Conservation (phyloP, 1,284 basidiomycete genomes). For the Moesziomyces parantarcticus region DNA sequence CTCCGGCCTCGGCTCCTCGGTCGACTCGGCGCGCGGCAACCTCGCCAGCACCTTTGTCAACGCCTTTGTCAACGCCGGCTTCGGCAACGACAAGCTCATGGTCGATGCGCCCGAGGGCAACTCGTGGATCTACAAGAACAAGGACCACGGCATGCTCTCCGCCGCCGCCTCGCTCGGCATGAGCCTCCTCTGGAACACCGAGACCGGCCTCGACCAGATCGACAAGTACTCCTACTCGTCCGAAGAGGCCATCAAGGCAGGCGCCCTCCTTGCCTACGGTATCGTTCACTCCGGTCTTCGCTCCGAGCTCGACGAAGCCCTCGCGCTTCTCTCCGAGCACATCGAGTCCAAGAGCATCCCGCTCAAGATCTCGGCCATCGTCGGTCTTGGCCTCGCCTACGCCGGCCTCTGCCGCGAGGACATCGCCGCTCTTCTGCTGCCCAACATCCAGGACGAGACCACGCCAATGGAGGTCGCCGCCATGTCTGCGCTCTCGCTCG, state of each 20-base stretch:
- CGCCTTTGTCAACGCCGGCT: slow-evolving; percentile 98
- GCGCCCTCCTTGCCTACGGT: slow-evolving; percentile 93
- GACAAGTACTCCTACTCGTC: slow-evolving; percentile 98
- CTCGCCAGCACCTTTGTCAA: slow-evolving; percentile 98
- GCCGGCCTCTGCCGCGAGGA: slow-evolving; percentile 92
- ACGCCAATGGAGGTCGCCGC: slow-evolving; percentile 87
- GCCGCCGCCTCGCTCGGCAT: slow-evolving; percentile 94
- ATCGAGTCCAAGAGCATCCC: slow-evolving; percentile 86
- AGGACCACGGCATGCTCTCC: slow-evolving; percentile 98
- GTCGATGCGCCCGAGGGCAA: slow-evolving; percentile 93
- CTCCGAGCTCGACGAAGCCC: slow-evolving; percentile 91
- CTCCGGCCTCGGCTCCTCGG: slow-evolving; percentile 69
- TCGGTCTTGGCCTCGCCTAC: slow-evolving; percentile 82
- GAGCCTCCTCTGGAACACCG: slow-evolving; percentile 95
- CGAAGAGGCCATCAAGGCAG: slow-evolving; percentile 97
- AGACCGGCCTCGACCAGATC: slow-evolving; percentile 90
- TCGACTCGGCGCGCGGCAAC: slow-evolving; percentile 94
- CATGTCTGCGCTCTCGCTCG: slow-evolving; percentile 86
- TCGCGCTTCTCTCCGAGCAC: slow-evolving; percentile 90
- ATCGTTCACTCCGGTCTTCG: slow-evolving; percentile 89
- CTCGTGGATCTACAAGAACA: slow-evolving; percentile 99
- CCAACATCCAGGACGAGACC: slow-evolving; percentile 64
- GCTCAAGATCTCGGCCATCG: slow-evolving; percentile 87
- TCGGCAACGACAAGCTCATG: slow-evolving; percentile 98
- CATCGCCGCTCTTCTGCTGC: slow-evolving; percentile 70